Evolutionary conservation across 1,284 basidiomycete genomes (phyloP).

Genomic region (Ceratobasidium theobromae): DNA sequence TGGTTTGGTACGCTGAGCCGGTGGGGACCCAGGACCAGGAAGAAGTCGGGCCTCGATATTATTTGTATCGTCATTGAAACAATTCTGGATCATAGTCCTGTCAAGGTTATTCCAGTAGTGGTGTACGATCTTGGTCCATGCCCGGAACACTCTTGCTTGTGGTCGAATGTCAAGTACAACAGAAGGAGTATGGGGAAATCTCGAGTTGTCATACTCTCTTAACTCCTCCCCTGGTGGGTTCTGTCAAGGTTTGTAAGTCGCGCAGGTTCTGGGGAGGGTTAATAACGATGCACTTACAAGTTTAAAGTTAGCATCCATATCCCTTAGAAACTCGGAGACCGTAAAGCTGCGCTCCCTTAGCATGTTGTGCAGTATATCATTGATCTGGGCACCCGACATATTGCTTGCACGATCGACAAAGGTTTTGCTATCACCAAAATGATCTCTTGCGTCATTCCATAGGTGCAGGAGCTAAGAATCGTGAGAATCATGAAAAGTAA

Average conservation of each 20-base stretch:
- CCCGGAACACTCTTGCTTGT: slow-evolving; percentile 52
- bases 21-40: slow-evolving; percentile 12
- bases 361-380: neutral
- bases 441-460: slow-evolving; percentile 22
- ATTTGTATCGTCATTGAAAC: neutral
- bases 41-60: neutral
- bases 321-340: neutral
- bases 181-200: slow-evolving; percentile 14
- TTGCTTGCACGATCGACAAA: slow-evolving; percentile 62
- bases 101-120: slow-evolving; percentile 76
- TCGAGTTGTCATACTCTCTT: neutral
- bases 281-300: neutral
- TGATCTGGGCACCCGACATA: slow-evolving; percentile 3
- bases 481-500: neutral
- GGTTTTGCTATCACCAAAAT: slow-evolving; percentile 73
- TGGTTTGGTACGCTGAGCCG: slow-evolving; percentile 63
- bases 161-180: slow-evolving; percentile 3
- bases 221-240: slow-evolving; percentile 6
- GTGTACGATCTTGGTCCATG: slow-evolving; percentile 77
- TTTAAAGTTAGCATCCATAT: slow-evolving; percentile 14
- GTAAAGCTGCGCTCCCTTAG: slow-evolving; percentile 4
- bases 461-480: neutral
- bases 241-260: neutral
- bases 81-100: slow-evolving; percentile 25
- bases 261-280: neutral